Evolutionary conservation across 2,329 filamentous ascomycete species (phyloP).

Genomic region (Mycocentrospora acerina): DNA sequence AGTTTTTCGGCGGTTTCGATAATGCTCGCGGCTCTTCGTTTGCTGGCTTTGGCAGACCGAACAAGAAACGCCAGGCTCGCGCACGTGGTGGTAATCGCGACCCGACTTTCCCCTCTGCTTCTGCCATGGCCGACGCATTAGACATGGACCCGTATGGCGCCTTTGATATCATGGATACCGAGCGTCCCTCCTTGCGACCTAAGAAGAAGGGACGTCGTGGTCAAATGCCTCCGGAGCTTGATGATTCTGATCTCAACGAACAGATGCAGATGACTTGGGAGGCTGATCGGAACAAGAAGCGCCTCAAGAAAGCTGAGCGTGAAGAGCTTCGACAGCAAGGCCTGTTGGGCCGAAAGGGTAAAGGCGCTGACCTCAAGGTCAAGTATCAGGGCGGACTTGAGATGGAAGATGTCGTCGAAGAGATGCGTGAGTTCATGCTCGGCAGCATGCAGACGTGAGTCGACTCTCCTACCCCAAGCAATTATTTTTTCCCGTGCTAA

Average conservation of each 20-base stretch:
- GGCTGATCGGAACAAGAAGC: constrained; percentile 49
- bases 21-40: constrained; percentile 9
- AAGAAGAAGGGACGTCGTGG: constrained; percentile 65
- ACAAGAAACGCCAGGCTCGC: constrained; percentile 23
- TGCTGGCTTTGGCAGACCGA: constrained; percentile 28
- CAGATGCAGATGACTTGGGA: constrained; percentile 46
- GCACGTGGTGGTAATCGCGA: constrained; percentile 18
- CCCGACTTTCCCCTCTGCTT: constrained; percentile 54
- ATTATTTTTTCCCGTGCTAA: not conserved
- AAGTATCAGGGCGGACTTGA: constrained; percentile 76
- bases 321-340: constrained; percentile 49
- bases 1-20: constrained; percentile 40
- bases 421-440: constrained; percentile 71
- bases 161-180: constrained; percentile 84
- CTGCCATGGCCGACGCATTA: constrained; percentile 58
- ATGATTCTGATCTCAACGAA: constrained; percentile 48
- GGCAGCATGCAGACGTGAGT: constrained; percentile 64
- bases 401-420: constrained; percentile 68
- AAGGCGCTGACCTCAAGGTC: constrained; percentile 55
- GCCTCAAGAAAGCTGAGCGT: constrained; percentile 50
- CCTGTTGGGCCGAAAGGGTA: constrained; percentile 46
- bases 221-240: constrained; percentile 50
- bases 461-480: not conserved
- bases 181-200: constrained; percentile 66
- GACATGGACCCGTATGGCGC: constrained; percentile 65